These are phyloP conservation scores for Talaromyces islandicus DNA, from an alignment of 2,329 filamentous ascomycete species.

Conservation along the genomic window DNA sequence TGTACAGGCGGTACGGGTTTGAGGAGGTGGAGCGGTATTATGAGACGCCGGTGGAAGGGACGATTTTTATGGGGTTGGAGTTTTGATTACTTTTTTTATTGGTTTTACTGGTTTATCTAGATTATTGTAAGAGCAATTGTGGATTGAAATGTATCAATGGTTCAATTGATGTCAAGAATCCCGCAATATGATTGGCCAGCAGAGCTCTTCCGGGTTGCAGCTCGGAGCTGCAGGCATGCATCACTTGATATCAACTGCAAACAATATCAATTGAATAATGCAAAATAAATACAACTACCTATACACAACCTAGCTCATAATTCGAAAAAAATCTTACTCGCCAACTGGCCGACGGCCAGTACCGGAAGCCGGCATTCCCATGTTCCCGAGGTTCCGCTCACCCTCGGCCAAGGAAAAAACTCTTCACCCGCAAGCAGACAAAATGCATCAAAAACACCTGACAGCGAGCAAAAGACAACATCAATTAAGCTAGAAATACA, in stretches of 20 bases:
- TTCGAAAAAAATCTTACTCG: too few relatives aligned
- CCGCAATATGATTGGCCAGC: not conserved
- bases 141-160: not conserved
- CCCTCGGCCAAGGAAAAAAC: not conserved
- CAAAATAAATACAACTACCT: too few relatives aligned
- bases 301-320: too few relatives aligned
- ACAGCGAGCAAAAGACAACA: not conserved
- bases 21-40: slow-evolving; percentile 49
- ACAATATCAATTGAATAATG: not conserved
- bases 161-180: not conserved
- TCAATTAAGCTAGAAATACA: not conserved
- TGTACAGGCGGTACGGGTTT: slow-evolving; percentile 51
- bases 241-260: not conserved
- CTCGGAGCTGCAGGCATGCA: not conserved
- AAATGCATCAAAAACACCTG: not conserved
- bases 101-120: too few relatives aligned
- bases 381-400: not conserved
- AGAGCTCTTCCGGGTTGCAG: not conserved
- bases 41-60: slow-evolving; percentile 48
- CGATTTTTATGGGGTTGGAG: slow-evolving; percentile 45
- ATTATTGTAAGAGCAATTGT: too few relatives aligned
- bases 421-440: not conserved
- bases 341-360: not conserved
- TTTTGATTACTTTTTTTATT: slow-evolving; percentile 7
- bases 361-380: not conserved